Base-by-base conservation (phyloP, 2,329 filamentous ascomycete species). In the Botrytis sinoallii region DNA sequence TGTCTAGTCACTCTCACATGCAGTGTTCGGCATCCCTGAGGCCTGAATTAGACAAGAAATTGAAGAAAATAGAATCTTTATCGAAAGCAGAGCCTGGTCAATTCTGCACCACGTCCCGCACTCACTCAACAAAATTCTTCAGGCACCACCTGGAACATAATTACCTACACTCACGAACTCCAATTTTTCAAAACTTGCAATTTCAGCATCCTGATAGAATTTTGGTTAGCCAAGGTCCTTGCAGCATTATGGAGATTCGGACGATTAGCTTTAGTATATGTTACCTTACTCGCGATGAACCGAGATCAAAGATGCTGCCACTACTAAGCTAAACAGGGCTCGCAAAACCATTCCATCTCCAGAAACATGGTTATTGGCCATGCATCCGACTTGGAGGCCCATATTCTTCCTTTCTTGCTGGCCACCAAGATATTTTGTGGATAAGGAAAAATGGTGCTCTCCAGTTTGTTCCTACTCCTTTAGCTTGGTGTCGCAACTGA, bases 311-410 rank as follows among this genome's bases (percentile, higher is more conserved):
- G 65, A n/a, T 42, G 25, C 65, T 55, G 65, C 48, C 35, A 68
- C 65, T 42, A 57, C 48, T 35, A 57, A 38, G 46, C 52, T 32
- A 38, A 55, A 55, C 48, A 68, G 25, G 22, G 25, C 35, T 57
- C 46, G 38, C 48, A 57, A 42, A 59, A n/a, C n/a, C 38, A 69
- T n/a, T 57, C 32, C 55, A 25, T 42, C 66, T 57, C 48, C 66
- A 69, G 48, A 48, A 69, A 57, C 48, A 57, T 57, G 66, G 48
- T 42, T 69, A 69, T 69, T 69, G 48, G 66, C 18, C 18, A 68
- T 42, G 18, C 10, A 69, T 44, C 35, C 48, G 48, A 42, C 10
- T 25, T 57, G 38, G n/a, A 42, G 63, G 10, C 18, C 35, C 57
- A 32, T 55, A 55, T 57, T n/a, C n/a, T 57, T 68, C 35, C 32